A percentile compares a stretch with the other conserved stretches of the same genome.
Evolutionary conservation across 2,329 filamentous ascomycete genomes (phyloP).

Genomic region (Thyridium curvatum): DNA sequence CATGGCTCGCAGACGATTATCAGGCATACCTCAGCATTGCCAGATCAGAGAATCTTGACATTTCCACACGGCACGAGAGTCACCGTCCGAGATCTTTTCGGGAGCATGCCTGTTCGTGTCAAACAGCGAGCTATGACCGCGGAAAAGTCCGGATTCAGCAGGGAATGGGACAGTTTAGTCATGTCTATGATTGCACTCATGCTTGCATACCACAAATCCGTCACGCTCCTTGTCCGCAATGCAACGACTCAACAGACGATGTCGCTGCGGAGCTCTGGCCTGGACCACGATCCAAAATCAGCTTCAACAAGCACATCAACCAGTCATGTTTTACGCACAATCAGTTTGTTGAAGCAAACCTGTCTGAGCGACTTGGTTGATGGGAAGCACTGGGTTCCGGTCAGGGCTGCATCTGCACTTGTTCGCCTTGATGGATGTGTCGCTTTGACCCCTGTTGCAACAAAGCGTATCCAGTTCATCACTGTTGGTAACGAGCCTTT

Average conservation of each 20-base stretch:
- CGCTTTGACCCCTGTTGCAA: conserved; percentile 63
- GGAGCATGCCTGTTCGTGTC: conserved; percentile 82
- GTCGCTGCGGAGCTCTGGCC: conserved; percentile 21
- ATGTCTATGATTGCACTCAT: conserved; percentile 55
- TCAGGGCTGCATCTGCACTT: conserved; percentile 57
- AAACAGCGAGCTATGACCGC: conserved; percentile 63
- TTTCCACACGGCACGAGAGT: conserved; percentile 68
- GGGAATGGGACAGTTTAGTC: conserved; percentile 60
- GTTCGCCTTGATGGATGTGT: conserved; percentile 65
- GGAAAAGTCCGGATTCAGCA: conserved; percentile 45
- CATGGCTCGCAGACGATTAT: conserved; percentile 63
- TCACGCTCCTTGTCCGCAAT: conserved; percentile 56
- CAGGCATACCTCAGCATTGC: conserved; percentile 55
- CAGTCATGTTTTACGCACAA: conserved; percentile 24
- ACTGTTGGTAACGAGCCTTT: conserved; percentile 69
- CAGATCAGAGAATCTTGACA: conserved; percentile 48
- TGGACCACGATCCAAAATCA: no score
- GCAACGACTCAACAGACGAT: conserved; percentile 25
- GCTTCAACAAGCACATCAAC: no score
- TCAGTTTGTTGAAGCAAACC: conserved; percentile 57
- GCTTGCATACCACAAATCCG: conserved; percentile 58
- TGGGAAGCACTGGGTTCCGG: conserved; percentile 58
- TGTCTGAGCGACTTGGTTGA: conserved; percentile 50
- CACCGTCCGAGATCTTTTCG: conserved; percentile 75
- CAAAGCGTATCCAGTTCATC: conserved; percentile 72